Conservation (phyloP, 2,329 filamentous ascomycete species). For the Orbilia blumenaviensis region DNA sequence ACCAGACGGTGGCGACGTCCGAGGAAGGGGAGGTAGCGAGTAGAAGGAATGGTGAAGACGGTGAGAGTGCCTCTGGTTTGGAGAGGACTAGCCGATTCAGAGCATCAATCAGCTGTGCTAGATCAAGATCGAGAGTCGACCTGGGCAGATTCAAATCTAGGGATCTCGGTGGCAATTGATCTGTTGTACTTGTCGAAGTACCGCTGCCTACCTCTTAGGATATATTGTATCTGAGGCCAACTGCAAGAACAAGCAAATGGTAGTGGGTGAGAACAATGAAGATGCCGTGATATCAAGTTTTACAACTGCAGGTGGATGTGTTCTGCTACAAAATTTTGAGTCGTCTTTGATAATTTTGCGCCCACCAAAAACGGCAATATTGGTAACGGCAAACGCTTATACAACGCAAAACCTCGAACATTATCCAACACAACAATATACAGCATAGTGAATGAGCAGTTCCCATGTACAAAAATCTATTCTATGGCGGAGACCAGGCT, state of each 20-base stretch:
- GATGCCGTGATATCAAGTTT: neutral
- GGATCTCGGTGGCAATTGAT: too few relatives aligned
- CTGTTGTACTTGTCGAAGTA: neutral
- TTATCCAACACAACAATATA: constrained; percentile 1
- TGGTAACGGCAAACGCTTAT: neutral
- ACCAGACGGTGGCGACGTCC: constrained; percentile 52
- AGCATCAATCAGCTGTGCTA: neutral
- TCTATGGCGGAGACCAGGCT: too few relatives aligned
- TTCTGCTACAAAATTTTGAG: constrained; percentile 8
- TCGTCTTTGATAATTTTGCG: constrained; percentile 23
- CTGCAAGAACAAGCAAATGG: neutral
- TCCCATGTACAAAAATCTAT: too few relatives aligned
- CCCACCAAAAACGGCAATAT: constrained; percentile 6
- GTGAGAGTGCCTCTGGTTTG: neutral
- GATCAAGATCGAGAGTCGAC: too few relatives aligned
- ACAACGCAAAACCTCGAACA: neutral
- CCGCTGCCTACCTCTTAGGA: neutral
- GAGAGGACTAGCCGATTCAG: neutral
- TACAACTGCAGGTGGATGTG: neutral
- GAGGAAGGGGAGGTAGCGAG: constrained; percentile 29
- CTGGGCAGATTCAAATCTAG: neutral
- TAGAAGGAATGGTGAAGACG: constrained; percentile 40
- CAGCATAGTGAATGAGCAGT: too few relatives aligned
- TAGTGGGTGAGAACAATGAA: neutral
- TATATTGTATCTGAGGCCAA: neutral